Percentiles rank a stretch among this genome's conserved stretches.
Conservation (phyloP, 495 filamentous ascomycete species). For the Tuber umbilicatum region DNA sequence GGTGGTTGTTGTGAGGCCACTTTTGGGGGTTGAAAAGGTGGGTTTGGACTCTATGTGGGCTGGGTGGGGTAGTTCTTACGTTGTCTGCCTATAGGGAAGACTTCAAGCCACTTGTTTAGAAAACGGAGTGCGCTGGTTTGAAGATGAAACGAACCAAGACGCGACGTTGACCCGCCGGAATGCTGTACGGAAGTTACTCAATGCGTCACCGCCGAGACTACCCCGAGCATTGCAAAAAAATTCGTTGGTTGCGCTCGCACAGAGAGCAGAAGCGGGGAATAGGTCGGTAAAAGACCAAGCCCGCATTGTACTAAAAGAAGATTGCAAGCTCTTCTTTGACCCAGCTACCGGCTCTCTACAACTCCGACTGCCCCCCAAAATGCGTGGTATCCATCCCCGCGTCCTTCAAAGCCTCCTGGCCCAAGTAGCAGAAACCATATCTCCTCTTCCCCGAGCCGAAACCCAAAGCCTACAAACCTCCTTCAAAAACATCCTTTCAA, state of each 20-base stretch:
- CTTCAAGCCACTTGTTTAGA: slow-evolving; percentile 66
- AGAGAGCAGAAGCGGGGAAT: slow-evolving; percentile 43
- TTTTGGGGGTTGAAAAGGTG: slow-evolving; percentile 66
- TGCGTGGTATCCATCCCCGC: not conserved
- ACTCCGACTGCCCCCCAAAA: slow-evolving; percentile 43
- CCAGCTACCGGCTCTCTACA: slow-evolving; percentile 44
- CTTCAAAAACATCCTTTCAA: slow-evolving; percentile 30
- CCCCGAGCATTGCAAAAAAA: slow-evolving; percentile 63
- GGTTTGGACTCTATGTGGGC: not conserved
- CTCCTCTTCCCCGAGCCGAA: slow-evolving; percentile 45
- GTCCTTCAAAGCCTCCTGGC: slow-evolving; percentile 41
- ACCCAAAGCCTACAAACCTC: slow-evolving; percentile 43
- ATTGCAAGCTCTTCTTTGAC: slow-evolving; percentile 45
- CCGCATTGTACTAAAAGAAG: slow-evolving; percentile 43
- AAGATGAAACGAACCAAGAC: slow-evolving; percentile 81
- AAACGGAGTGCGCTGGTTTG: slow-evolving; percentile 62
- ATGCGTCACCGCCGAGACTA: slow-evolving; percentile 45
- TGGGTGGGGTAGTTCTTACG: slow-evolving; percentile 10
- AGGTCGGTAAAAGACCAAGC: slow-evolving; percentile 42
- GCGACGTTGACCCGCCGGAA: slow-evolving; percentile 71
- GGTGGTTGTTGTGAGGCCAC: slow-evolving; percentile 64
- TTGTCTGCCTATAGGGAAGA: slow-evolving; percentile 57
- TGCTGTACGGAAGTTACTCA: slow-evolving; percentile 62
- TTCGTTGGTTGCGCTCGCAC: slow-evolving; percentile 55
- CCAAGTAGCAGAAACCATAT: slow-evolving; percentile 47